phyloP scores from a whole-genome alignment of 2,329 filamentous ascomycete genomes.

The Apiospora sp. region DNA sequence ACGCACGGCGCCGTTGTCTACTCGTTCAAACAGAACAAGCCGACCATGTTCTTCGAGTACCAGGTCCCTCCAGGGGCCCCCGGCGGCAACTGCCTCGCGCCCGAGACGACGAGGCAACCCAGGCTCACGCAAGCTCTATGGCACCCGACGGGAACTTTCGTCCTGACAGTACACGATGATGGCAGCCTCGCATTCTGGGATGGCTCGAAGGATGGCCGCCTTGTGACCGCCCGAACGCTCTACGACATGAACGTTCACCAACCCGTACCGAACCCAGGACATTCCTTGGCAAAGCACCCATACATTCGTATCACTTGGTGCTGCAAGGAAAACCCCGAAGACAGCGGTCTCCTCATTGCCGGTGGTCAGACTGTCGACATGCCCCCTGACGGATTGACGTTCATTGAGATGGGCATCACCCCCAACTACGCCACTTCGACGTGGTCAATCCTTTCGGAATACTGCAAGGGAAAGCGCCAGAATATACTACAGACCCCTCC shows the following conservation, averaged over 20 bases:
- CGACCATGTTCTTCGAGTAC: slow-evolving; percentile 84
- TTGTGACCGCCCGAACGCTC: slow-evolving; percentile 84
- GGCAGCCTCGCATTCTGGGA: slow-evolving; percentile 95
- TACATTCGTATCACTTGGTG: slow-evolving; percentile 89
- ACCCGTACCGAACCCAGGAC: slow-evolving; percentile 60
- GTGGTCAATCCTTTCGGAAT: slow-evolving; percentile 82
- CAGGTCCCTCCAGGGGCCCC: slow-evolving; percentile 81
- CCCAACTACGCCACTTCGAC: slow-evolving; percentile 91
- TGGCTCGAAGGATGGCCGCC: slow-evolving; percentile 74
- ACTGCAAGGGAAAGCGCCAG: slow-evolving; percentile 80
- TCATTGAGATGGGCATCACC: slow-evolving; percentile 87
- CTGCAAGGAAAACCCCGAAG: slow-evolving; percentile 91
- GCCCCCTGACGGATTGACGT: slow-evolving; percentile 79
- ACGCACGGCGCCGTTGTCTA: slow-evolving; percentile 87
- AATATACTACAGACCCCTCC: slow-evolving; percentile 77
- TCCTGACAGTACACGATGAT: slow-evolving; percentile 88
- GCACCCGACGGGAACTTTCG: slow-evolving; percentile 93
- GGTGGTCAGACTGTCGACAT: slow-evolving; percentile 77
- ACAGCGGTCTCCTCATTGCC: slow-evolving; percentile 86
- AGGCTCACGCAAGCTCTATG: slow-evolving; percentile 84
- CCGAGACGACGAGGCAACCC: slow-evolving; percentile 72
- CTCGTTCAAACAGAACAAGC: slow-evolving; percentile 90
- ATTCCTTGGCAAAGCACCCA: slow-evolving; percentile 72
- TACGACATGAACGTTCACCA: slow-evolving; percentile 77
- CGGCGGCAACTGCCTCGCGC: slow-evolving; percentile 75